Base-by-base conservation (phyloP, 169 alveolate genomes). In the Neospora caninum region DNA sequence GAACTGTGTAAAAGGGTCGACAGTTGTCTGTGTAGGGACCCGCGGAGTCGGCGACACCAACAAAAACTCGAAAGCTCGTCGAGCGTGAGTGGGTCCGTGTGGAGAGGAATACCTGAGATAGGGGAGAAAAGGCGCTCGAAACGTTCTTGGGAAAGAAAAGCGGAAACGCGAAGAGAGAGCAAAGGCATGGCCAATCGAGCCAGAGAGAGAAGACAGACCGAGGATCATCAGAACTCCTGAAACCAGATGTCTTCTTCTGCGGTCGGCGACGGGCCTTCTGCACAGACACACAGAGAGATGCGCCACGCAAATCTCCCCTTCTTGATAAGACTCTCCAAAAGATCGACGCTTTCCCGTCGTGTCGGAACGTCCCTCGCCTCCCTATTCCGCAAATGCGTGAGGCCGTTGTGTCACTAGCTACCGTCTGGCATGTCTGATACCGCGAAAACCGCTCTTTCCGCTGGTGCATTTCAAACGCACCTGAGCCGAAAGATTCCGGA, bases 191-290 rank as follows among this genome's bases (percentile, higher is more conserved):
- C 45, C 0, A 34, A 27, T 9, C 87, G 42, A 34, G 53, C 29
- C 25, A 34, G 87, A 6, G 0, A 78, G 87, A 39, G 13, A 78
- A 34, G 31, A 27, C 87, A 34, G 45, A 34, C 34, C 58, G 58
- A 0, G 58, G 18, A 49, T 16, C 87, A 27, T 78, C 87, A 78
- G 87, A 78, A 78, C 13, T 78, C 87, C 25, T 16, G 53, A 78
- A 78, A 78, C 87, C 87, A 78, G 87, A 18, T 16, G 43, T 78
- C 87, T 78, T 78, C 87, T 20, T 78, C 53, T 34, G 53, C 45
- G 41, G 87, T 78, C 53, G 87, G 87, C 45, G 87, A 78, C 43
- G 87, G 53, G 7, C 87, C 87, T 4, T 78, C 87, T 78, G 87
- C 87, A 78, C 43, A 34, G n/a, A 78, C 53, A 78, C 27, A 34